Evolutionary conservation across 2,329 filamentous ascomycete species (phyloP), one percentile per base, ranked within the genome.

Genomic region (Xenosphaeropsis pyriputrescens): DNA sequence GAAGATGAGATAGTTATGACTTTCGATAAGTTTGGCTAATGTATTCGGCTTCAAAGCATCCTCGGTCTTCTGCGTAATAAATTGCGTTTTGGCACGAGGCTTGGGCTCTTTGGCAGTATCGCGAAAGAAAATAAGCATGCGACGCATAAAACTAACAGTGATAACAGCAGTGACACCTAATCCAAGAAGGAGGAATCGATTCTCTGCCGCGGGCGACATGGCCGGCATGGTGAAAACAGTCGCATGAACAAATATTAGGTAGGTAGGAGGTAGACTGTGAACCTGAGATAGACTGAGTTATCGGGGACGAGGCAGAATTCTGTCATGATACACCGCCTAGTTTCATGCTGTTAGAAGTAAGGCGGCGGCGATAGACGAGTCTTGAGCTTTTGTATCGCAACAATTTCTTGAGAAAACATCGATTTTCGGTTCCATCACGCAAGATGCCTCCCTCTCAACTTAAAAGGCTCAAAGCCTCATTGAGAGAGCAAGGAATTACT

Each of bases 401-500:
- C n/a, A 17, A 32, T 32, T 17, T 15, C 30, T 15, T 14, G 12
- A 32, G n/a, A 17, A 32, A 32, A 32, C 5, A 15, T 32, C 5
- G 30, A 32, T 32, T 15, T 15, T 12, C 14, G 8, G 12, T 32
- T 11, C 22, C 8, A 26, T 26, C 30, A 17, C 30, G 39, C 53
- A 63, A 51, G 39, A 98, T 98, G 91, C 79, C 89, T 49, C 85
- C 88, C 45, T 98, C 93, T 11, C 93, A 98, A 65, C 71, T 98
- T 41, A 98, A 96, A 63, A 82, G 88, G 60, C 72, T 98, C 33
- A 98, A 96, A 63, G 72, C 84, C 48, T 94, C 88, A 8, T 70
- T 98, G 34, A 74, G 78, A 44, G 86, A 95, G 41, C 84, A 89
- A 54, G 91, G 91, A 39, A 79, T 98, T 37, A 78, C 88, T 32